These are phyloP conservation scores for Colletotrichum filicis DNA, from an alignment of 2,329 filamentous ascomycete genomes.

Conservation along the genomic window DNA sequence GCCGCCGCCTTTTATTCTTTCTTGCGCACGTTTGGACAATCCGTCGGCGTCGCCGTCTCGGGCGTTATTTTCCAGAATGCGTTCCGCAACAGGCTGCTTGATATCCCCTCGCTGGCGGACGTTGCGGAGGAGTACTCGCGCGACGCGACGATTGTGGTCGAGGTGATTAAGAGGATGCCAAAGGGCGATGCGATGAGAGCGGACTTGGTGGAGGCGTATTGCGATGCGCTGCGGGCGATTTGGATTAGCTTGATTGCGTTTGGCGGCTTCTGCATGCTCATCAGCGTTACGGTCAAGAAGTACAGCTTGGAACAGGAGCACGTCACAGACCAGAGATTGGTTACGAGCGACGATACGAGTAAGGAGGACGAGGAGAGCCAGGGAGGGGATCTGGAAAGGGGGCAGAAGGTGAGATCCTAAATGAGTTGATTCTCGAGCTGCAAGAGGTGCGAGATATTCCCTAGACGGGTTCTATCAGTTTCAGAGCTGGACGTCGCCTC, in stretches of 20 bases:
- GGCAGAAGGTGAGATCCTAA: neutral
- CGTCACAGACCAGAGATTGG: conserved; percentile 41
- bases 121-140: conserved; percentile 58
- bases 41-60: conserved; percentile 73
- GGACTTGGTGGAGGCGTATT: conserved; percentile 45
- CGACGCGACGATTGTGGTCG: conserved; percentile 68
- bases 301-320: conserved; percentile 47
- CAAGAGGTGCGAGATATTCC: neutral
- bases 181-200: conserved; percentile 34
- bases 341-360: conserved; percentile 29
- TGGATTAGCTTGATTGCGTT: conserved; percentile 47
- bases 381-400: conserved; percentile 7
- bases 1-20: conserved; percentile 76
- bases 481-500: neutral
- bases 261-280: conserved; percentile 43
- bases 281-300: conserved; percentile 43
- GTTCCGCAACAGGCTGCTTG: conserved; percentile 61
- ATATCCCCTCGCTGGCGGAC: conserved; percentile 56
- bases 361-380: neutral
- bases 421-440: neutral
- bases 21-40: conserved; percentile 72
- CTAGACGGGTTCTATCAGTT: neutral
- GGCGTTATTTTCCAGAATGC: conserved; percentile 78
- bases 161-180: conserved; percentile 65
- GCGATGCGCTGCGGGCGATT: conserved; percentile 45